Evolutionary conservation across 2,329 filamentous ascomycete species (phyloP).

Genomic region (Pseudogymnoascus verrucosus): DNA sequence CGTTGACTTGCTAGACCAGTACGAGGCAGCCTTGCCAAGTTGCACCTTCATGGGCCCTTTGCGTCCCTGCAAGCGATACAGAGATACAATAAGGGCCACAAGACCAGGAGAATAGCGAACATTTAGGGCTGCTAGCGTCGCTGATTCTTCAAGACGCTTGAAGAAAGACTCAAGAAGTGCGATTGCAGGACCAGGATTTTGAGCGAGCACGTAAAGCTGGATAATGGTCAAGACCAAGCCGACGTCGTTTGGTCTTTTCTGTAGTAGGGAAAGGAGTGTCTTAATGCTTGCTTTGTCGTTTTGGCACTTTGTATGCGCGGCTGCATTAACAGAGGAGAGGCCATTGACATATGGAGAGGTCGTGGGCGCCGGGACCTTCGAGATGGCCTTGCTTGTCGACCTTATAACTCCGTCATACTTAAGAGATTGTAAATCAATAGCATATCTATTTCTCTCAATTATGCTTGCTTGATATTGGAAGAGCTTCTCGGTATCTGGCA

Average conservation of each 20-base stretch:
- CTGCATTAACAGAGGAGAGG: conserved; percentile 60
- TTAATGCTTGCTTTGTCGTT: conserved; percentile 62
- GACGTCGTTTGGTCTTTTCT: conserved; percentile 69
- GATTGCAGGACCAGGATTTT: conserved; percentile 66
- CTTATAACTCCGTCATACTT: conserved; percentile 57
- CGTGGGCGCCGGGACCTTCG: conserved; percentile 38
- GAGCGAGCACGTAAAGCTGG: conserved; percentile 68
- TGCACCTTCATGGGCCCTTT: conserved; percentile 63
- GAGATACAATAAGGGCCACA: conserved; percentile 67
- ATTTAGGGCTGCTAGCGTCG: conserved; percentile 49
- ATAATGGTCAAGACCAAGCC: conserved; percentile 72
- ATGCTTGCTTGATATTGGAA: conserved; percentile 64
- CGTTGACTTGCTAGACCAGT: conserved; percentile 65
- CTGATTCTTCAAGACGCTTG: conserved; percentile 57
- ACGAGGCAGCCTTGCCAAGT: conserved; percentile 67
- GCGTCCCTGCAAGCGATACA: conserved; percentile 71
- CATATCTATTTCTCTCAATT: conserved; percentile 54
- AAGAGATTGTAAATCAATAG: conserved; percentile 56
- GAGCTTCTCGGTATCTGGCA: conserved; percentile 52
- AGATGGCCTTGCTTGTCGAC: conserved; percentile 39
- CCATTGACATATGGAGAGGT: conserved; percentile 43
- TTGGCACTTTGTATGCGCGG: conserved; percentile 59
- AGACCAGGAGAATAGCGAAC: conserved; percentile 78
- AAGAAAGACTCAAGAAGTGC: conserved; percentile 70
- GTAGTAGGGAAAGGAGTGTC: conserved; percentile 59